phyloP scores from a whole-genome alignment of 306 rosid species.

The Cucurbita pepo region DNA sequence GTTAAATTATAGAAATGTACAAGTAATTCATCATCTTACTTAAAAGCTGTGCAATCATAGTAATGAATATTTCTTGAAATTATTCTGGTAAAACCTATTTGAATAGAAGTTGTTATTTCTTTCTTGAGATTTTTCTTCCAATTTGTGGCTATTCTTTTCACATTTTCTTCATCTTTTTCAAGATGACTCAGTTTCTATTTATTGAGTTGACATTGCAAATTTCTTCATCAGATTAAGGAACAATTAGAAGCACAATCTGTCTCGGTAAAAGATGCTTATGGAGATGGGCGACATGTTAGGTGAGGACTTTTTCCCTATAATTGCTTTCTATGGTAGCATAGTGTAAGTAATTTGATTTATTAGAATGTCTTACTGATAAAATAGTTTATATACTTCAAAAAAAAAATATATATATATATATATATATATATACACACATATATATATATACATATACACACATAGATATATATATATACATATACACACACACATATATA shows the following conservation, averaged over 20 bases:
- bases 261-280: constrained; percentile 57
- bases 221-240: constrained; percentile 48
- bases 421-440: too few relatives aligned
- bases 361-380: background rate
- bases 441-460: background rate
- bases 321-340: background rate
- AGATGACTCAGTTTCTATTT: background rate
- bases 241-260: constrained; percentile 72
- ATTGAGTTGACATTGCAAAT: background rate
- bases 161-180: background rate
- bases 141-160: background rate
- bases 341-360: background rate
- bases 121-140: background rate
- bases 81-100: background rate
- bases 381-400: background rate
- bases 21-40: background rate
- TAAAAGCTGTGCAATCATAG: background rate
- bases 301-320: constrained; percentile 6
- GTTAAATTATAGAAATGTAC: background rate
- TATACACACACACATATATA: too few relatives aligned
- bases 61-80: background rate
- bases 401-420: background rate
- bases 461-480: too few relatives aligned
- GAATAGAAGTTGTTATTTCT: background rate
- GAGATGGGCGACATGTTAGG: constrained; percentile 92